These are phyloP conservation scores for Pestalotiopsis sp. DNA, from an alignment of 2,329 filamentous ascomycete species.

Conservation along the genomic window DNA sequence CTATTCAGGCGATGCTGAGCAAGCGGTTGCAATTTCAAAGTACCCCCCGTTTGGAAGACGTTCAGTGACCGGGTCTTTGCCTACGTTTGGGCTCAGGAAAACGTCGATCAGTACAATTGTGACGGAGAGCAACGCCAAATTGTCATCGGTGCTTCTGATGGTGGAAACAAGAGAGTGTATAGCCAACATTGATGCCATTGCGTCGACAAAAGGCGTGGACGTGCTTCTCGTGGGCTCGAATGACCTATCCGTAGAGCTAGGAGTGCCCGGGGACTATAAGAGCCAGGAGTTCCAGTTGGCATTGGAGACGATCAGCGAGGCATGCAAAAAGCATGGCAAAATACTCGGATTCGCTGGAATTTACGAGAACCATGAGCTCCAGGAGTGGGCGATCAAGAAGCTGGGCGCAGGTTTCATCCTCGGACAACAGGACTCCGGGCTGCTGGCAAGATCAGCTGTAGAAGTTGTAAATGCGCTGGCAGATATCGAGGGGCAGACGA, in stretches of 20 bases:
- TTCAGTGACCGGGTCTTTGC: background rate
- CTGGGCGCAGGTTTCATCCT: background rate
- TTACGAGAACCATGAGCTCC: conserved; percentile 29
- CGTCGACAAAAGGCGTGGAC: background rate
- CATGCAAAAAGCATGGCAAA: background rate
- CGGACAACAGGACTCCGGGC: background rate
- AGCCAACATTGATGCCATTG: conserved; percentile 2
- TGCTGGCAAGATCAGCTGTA: background rate
- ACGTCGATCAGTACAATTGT: background rate
- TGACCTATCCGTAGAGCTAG: background rate
- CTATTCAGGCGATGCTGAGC: background rate
- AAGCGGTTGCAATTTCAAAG: background rate
- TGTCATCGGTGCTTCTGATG: background rate
- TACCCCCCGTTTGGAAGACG: background rate
- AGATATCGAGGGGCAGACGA: background rate
- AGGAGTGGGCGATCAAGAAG: background rate
- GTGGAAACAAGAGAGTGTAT: background rate
- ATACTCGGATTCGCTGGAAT: conserved; percentile 1
- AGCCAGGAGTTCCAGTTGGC: background rate
- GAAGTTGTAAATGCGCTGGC: background rate
- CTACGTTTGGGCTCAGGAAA: background rate
- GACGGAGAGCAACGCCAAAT: background rate
- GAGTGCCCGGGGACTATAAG: conserved; percentile 1
- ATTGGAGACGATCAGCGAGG: background rate
- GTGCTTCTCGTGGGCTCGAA: conserved; percentile 3